These are phyloP conservation scores for Ophiocordyceps polyrhachis-furcata DNA, from an alignment of 2,329 filamentous ascomycete genomes.

Conservation along the genomic window DNA sequence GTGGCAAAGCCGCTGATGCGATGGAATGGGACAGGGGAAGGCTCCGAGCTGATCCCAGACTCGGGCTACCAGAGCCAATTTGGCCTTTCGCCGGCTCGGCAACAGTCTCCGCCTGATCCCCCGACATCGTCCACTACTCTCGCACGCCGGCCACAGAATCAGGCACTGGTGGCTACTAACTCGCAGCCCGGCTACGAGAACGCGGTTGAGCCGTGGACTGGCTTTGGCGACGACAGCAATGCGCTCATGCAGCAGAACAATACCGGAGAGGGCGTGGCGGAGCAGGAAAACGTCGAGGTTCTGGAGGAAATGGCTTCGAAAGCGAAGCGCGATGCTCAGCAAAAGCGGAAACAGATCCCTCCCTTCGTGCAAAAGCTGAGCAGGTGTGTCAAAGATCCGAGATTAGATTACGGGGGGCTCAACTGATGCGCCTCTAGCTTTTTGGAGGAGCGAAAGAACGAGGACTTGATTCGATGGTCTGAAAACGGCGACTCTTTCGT, in stretches of 20 bases:
- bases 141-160: conserved; percentile 32
- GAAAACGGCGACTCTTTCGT: conserved; percentile 93
- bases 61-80: conserved; percentile 17
- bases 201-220: conserved; percentile 20
- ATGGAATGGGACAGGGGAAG: conserved; percentile 23
- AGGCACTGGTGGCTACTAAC: conserved; percentile 27
- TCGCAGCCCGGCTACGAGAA: conserved; percentile 18
- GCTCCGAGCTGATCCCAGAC: conserved; percentile 17
- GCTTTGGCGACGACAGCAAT: conserved; percentile 21
- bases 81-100: conserved; percentile 18
- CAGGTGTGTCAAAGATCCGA: conserved; percentile 44
- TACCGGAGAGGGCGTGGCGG: conserved; percentile 15
- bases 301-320: conserved; percentile 62
- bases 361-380: conserved; percentile 96
- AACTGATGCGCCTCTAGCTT: conserved; percentile 40
- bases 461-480: conserved; percentile 91
- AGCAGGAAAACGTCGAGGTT: conserved; percentile 56
- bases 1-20: conserved; percentile 27
- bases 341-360: conserved; percentile 87
- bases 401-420: no score
- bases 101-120: conserved; percentile 13
- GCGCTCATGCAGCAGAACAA: conserved; percentile 17
- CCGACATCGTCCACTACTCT: conserved; percentile 27
- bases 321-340: conserved; percentile 73
- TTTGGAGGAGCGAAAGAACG: conserved; percentile 80